Base-by-base conservation (phyloP, 2,329 filamentous ascomycete species). In the Monosporascus ibericus region DNA sequence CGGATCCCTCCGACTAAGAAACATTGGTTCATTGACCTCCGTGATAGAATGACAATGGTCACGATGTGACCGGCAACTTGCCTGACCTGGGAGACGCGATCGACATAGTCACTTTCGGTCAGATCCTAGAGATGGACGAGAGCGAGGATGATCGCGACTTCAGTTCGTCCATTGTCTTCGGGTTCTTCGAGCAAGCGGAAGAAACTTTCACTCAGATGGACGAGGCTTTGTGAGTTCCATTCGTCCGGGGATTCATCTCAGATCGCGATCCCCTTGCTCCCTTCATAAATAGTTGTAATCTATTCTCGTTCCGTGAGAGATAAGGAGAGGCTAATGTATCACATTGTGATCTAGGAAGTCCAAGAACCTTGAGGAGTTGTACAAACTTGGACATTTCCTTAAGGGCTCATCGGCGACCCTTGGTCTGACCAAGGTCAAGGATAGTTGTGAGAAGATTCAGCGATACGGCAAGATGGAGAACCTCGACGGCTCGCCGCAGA, bases 91-190 rank as follows among this genome's bases (percentile, higher is more conserved):
- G 83, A 54, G 88, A 94, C 59, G 79, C 79, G 67, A 85, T 99
- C 71, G 92, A 97, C 70, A 74, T 77, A 55, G 69, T 72, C 51
- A 95, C 91, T 52, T 99, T 99, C 65, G 85, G 86, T 63, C 94
- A 97, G 76, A 97, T 99, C 68, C 82, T 97, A 57, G 94, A 97
- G 72, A 96, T 99, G 92, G 94, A 99, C 70, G 94, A 97, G 58
- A 88, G 89, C 58, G 87, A 89, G 60, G 82, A 85, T 11, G 88
- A 92, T 58, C 81, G 85, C 62, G 90, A 96, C 48, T 97, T 97
- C 77, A 95, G 88, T 73, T 82, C 79, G 63, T 86, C 87, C 55
- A 92, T 99, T 60, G 92, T 97, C 48, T 87, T 84, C 67, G 90
- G 90, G 56, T 99, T 96, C 76, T 95, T 97, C 62, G 85, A 90